Base-by-base conservation (phyloP, 306 rosid species). In the Lathyrus sativus region DNA sequence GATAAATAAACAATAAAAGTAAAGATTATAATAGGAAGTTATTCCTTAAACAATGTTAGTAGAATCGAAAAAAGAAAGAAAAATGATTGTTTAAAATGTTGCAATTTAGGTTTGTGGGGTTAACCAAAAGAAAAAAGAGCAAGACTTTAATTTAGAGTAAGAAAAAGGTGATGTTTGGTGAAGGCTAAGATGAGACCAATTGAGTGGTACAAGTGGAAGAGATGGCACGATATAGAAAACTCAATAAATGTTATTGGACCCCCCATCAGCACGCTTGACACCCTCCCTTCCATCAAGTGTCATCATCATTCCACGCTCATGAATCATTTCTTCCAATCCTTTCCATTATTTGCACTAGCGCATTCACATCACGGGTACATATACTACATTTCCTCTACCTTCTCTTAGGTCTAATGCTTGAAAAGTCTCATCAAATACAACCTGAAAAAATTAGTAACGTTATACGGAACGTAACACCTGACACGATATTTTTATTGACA, bases 181-280 rank as follows among this genome's bases (percentile, higher is more conserved):
- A 17, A 50, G 61, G 56, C 66, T 78, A 74, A 76, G 78, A 71
- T 75, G 79, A 85, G 82, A 62, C 75, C 77, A 85, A 76, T 83
- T 75, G 70, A 78, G 84, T 65, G 51, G 60, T 48, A 73, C 76
- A 70, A 85, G 91, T 82, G 95, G 87, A 83, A 75, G 53, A 76
- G 88, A 88, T 24, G 7, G 77, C 76, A 58, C 78, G 89, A 78
- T 65, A 76, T 64, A 78, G 55, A 80, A 60, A 85, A 76, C 89
- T 83, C 85, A 84, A 82, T 77, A 45, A 87, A 69, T 81, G 76
- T 60, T 42, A 58, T 60, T 74, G 84, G 86, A 76, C 87, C 85
- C 84, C 88, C n/a, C n/a, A n/a, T 71, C 74, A 81, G 92, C 95
- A 89, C 84, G 98, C 98, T 81, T 70, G 69, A 71, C 18, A 64